Conservation (phyloP, 768 basidiomycete species). For the Epithele typhae region DNA sequence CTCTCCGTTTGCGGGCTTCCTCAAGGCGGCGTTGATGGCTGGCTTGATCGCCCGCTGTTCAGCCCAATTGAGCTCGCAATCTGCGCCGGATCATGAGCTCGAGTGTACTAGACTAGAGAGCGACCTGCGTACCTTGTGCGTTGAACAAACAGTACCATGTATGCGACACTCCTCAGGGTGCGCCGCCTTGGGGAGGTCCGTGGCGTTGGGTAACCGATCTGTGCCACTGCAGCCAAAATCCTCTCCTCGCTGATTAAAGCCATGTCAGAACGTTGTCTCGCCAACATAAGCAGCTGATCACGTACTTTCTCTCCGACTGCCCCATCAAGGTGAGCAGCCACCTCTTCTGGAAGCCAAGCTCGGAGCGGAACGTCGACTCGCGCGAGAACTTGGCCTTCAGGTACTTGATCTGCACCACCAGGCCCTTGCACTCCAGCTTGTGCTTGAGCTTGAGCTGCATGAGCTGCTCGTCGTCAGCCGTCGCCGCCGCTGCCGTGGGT, state of each 20-base stretch:
- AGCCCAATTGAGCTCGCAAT: too few relatives aligned
- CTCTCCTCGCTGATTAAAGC: conserved; percentile 53
- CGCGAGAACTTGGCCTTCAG: conserved; percentile 89
- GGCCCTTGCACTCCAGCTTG: conserved; percentile 84
- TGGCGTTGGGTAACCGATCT: conserved; percentile 61
- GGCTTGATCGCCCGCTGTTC: conserved; percentile 56
- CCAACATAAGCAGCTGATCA: background rate
- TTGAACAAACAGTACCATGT: conserved; percentile 59
- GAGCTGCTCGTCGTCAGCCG: conserved; percentile 49
- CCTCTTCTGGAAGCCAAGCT: conserved; percentile 81
- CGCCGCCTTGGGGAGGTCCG: conserved; percentile 30
- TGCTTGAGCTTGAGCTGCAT: conserved; percentile 58
- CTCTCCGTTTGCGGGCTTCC: conserved; percentile 49
- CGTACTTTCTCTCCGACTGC: conserved; percentile 68
- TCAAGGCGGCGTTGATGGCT: conserved; percentile 61
- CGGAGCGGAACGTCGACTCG: conserved; percentile 74
- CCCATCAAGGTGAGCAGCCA: conserved; percentile 77
- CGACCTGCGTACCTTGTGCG: conserved; percentile 63
- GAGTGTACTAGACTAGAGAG: too few relatives aligned
- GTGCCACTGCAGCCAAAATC: conserved; percentile 71
- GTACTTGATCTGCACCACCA: conserved; percentile 88
- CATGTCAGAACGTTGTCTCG: too few relatives aligned
- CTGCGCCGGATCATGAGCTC: too few relatives aligned
- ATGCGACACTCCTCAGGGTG: conserved; percentile 52
- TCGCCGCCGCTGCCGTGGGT: too few relatives aligned